phyloP scores from a whole-genome alignment of 345 rosid species.

The Cochlearia excelsa region DNA sequence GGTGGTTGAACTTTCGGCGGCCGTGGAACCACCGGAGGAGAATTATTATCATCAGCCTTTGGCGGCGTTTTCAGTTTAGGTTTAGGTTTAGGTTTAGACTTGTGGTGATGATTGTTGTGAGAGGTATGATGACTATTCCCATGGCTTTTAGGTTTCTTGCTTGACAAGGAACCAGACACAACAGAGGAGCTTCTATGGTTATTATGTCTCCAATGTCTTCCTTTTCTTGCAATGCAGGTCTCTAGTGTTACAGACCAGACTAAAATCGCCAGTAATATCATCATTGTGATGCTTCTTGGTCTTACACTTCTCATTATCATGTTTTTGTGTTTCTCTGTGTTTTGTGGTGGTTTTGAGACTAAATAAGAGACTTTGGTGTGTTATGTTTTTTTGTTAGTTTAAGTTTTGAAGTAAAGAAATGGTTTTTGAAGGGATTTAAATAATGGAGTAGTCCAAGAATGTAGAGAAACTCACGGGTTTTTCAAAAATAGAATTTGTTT shows the following conservation, averaged over 20 bases:
- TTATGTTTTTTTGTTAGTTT: background rate
- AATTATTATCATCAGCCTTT: background rate
- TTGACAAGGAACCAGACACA: slow-evolving; percentile 44
- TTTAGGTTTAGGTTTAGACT: slow-evolving; percentile 47
- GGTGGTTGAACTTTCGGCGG: slow-evolving; percentile 42
- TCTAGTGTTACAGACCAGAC: slow-evolving; percentile 67
- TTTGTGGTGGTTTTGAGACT: slow-evolving; percentile 18
- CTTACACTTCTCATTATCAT: slow-evolving; percentile 40
- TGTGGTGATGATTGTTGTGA: slow-evolving; percentile 33
- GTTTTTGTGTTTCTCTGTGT: slow-evolving; percentile 17
- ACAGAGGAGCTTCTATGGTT: slow-evolving; percentile 37
- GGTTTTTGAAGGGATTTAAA: slow-evolving; percentile 39
- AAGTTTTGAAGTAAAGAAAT: slow-evolving; percentile 22
- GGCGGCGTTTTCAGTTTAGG: slow-evolving; percentile 36
- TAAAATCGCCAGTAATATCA: slow-evolving; percentile 51
- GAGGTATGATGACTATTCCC: slow-evolving; percentile 36
- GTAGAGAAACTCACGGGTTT: slow-evolving; percentile 40
- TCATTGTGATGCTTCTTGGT: slow-evolving; percentile 52
- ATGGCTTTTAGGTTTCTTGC: slow-evolving; percentile 54
- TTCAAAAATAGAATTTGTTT: slow-evolving; percentile 11
- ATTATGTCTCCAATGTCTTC: slow-evolving; percentile 67
- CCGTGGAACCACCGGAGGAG: slow-evolving; percentile 35
- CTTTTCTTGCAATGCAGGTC: slow-evolving; percentile 81
- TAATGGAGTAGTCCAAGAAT: slow-evolving; percentile 43
- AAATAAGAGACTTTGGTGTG: slow-evolving; percentile 9